Conservation (phyloP, 2,329 filamentous ascomycete genomes). For the Aspergillus sp. region DNA sequence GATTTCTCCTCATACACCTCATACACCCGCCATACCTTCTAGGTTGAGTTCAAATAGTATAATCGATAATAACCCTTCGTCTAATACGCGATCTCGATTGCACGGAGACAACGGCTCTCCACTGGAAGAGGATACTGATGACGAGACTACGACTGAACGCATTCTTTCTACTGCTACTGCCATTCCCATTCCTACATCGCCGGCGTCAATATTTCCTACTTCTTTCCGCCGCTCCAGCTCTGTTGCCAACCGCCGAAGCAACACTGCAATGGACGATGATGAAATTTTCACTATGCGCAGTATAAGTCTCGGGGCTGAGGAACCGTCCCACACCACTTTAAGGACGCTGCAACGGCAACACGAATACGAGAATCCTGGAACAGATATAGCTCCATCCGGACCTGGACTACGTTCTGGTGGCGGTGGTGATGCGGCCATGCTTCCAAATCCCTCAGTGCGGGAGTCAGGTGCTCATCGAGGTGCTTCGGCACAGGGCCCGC, state of each 20-base stretch:
- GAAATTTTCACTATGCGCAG: slow-evolving; percentile 49
- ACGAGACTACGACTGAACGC: slow-evolving; percentile 33
- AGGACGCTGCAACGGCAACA: slow-evolving; percentile 35
- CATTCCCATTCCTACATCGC: slow-evolving; percentile 51
- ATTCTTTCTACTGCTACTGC: slow-evolving; percentile 41
- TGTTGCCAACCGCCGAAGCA: slow-evolving; percentile 39
- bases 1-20: slow-evolving; percentile 83
- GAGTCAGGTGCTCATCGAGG: slow-evolving; percentile 22
- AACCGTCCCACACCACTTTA: slow-evolving; percentile 32
- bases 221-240: slow-evolving; percentile 48
- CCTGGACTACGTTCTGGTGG: slow-evolving; percentile 17
- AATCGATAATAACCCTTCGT: slow-evolving; percentile 55
- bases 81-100: slow-evolving; percentile 28
- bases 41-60: slow-evolving; percentile 90
- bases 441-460: slow-evolving; percentile 19
- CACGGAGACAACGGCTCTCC: slow-evolving; percentile 33
- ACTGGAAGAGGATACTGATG: slow-evolving; percentile 38
- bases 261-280: slow-evolving; percentile 41
- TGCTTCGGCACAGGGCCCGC: slow-evolving; percentile 23
- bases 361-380: slow-evolving; percentile 27
- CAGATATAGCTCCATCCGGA: slow-evolving; percentile 22
- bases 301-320: slow-evolving; percentile 47
- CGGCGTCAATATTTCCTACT: slow-evolving; percentile 38
- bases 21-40: slow-evolving; percentile 90
- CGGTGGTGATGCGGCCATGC: slow-evolving; percentile 21